Base-by-base conservation (phyloP, 768 basidiomycete genomes). In the Coprinopsis marcescibilis region DNA sequence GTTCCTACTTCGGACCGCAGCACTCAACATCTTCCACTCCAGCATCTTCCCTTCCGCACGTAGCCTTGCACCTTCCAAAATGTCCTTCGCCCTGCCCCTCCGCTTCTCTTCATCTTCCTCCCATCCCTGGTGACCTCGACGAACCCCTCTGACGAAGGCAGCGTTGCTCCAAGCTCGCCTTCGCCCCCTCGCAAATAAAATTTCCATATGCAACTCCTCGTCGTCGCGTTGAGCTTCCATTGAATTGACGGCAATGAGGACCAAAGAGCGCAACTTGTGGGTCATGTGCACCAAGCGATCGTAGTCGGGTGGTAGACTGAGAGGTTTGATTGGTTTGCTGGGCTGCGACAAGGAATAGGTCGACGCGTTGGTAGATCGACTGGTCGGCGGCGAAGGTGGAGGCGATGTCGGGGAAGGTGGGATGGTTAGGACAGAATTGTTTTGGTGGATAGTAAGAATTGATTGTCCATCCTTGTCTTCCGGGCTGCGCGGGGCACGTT, bases 91-190 rank as follows among this genome's bases (percentile, higher is more conserved):
- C 11, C 6, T 19, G 7, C 26, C 24, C 10, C 30, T 11, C 14
- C 7, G 17, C 8, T 17, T 11, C 35, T 55, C 10, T 56, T 42
- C 15, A 47, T 42, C 5, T 54, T 51, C 51, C 27, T 44, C 41
- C 42, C 43, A 47, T 24, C 25, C 4, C 6, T 8, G 21, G 35
- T 43, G 49, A 52, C 37, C 44, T 40, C 30, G 40, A 40, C 35
- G 29, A 50, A 48, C 46, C 8, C 51, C 50, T 49, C 46, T 24
- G 13, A 53, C 52, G 35, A 76, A 68, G 15, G 71, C 69, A 27
- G 73, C 67, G 51, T 77, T 77, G 45, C 77, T 69, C 85, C 85
- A 88, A 5, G 85, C 85, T 8, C 83, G 70, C 24, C 85, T 71
- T 30, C 77, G 70, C 26, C 77, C 75, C 51, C 74, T 75, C 32